Evolutionary conservation across 768 basidiomycete species (phyloP).

Genomic region (Tephrocybe rancida): DNA sequence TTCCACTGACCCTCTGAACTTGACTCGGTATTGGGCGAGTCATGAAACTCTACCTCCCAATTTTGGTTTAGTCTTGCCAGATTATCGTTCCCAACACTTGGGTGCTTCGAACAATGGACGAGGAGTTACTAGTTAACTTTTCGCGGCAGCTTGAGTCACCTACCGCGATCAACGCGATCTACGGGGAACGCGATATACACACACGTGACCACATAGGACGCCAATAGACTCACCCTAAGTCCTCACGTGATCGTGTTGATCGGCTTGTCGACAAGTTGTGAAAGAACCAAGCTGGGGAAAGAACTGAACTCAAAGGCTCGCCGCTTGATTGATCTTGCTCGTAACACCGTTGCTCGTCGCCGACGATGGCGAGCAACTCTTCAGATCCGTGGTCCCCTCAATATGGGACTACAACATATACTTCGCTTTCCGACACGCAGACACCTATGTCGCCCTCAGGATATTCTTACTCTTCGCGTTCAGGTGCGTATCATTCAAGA

Average conservation of each 20-base stretch:
- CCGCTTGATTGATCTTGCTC: conserved; percentile 17
- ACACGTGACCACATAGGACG: conserved; percentile 4
- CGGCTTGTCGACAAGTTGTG: neutral
- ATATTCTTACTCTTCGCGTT: conserved; percentile 56
- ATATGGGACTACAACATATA: conserved; percentile 61
- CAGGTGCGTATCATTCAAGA: conserved; percentile 41
- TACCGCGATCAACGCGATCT: too few species aligned
- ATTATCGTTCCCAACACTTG: too few species aligned
- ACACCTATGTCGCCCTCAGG: conserved; percentile 63
- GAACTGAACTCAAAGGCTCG: too few species aligned
- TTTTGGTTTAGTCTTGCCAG: too few species aligned
- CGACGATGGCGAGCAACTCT: conserved; percentile 39
- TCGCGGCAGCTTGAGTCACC: too few species aligned
- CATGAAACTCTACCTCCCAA: too few species aligned
- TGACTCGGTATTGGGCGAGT: too few species aligned
- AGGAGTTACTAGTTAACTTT: too few species aligned
- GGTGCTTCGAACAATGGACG: too few species aligned
- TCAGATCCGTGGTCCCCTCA: conserved; percentile 62
- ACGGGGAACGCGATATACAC: too few species aligned
- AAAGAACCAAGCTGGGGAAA: neutral
- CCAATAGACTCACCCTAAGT: conserved; percentile 15
- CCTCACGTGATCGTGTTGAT: conserved; percentile 17
- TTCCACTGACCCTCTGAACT: too few species aligned
- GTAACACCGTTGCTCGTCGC: conserved; percentile 18
- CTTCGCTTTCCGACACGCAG: conserved; percentile 51